Conservation (phyloP, 106 monocot genomes). For the Ottelia alismoides region DNA sequence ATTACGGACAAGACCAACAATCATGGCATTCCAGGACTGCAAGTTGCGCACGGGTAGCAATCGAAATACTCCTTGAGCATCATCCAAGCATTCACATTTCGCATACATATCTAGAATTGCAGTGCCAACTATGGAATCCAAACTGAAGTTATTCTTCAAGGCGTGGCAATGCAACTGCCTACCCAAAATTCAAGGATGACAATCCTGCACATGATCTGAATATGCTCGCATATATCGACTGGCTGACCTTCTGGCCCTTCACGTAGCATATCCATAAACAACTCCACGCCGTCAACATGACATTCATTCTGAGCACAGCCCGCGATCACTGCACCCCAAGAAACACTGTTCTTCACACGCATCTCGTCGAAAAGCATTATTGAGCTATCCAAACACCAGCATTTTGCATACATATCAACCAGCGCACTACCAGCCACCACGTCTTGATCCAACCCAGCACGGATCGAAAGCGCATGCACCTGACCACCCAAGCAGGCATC, state of each 20-base stretch:
- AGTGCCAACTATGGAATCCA: conserved; percentile 71
- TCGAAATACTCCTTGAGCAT: conserved; percentile 42
- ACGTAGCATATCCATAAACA: conserved; percentile 60
- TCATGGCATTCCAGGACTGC: conserved; percentile 74
- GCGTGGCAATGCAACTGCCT: conserved; percentile 75
- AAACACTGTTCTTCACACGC: conserved; percentile 52
- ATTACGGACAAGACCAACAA: conserved; percentile 53
- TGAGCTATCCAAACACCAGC: conserved; percentile 26
- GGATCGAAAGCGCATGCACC: conserved; percentile 3
- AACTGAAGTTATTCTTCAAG: conserved; percentile 42
- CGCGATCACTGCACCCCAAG: conserved; percentile 71
- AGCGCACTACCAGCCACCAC: conserved; percentile 7
- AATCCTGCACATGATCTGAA: conserved; percentile 59
- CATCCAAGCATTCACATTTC: conserved; percentile 29
- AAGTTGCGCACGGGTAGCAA: conserved; percentile 26
- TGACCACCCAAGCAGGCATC: conserved; percentile 2
- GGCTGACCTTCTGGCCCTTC: conserved; percentile 35
- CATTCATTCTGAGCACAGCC: conserved; percentile 61
- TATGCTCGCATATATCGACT: conserved; percentile 78
- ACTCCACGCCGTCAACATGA: conserved; percentile 24
- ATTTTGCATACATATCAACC: conserved; percentile 85
- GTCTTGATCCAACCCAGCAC: conserved; percentile 1
- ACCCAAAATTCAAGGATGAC: conserved; percentile 20
- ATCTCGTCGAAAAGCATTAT: conserved; percentile 45
- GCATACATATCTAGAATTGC: conserved; percentile 81